Conservation (phyloP, 495 filamentous ascomycete species). For the Parmelia sp. region DNA sequence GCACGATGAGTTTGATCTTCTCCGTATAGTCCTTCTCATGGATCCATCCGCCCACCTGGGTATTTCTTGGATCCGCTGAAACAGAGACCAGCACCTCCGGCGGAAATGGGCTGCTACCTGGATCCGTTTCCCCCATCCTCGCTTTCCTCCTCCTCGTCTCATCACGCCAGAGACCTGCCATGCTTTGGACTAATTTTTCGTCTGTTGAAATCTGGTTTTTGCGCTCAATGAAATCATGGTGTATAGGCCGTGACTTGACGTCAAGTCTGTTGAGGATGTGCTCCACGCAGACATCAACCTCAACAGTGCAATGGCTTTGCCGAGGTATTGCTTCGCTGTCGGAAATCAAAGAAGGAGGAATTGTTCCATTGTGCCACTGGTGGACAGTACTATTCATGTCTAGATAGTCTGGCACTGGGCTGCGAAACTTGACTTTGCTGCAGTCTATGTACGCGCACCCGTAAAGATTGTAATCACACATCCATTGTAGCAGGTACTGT, state of each 20-base stretch:
- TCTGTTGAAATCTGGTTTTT: conserved; percentile 56
- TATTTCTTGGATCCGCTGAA: conserved; percentile 71
- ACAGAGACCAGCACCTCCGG: conserved; percentile 75
- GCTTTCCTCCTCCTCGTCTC: conserved; percentile 74
- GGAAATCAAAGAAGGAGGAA: conserved; percentile 47
- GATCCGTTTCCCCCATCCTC: conserved; percentile 53
- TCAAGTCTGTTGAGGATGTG: conserved; percentile 78
- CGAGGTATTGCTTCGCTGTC: conserved; percentile 59
- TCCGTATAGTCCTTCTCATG: conserved; percentile 79
- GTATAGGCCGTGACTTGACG: conserved; percentile 65
- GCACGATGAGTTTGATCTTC: conserved; percentile 52
- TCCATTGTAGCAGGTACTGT: conserved; percentile 89
- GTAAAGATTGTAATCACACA: conserved; percentile 95
- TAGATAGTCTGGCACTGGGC: conserved; percentile 64
- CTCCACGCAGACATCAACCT: conserved; percentile 81
- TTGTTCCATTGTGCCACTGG: conserved; percentile 73
- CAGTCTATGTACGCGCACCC: conserved; percentile 83
- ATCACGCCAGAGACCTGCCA: conserved; percentile 90
- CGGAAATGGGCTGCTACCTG: conserved; percentile 67
- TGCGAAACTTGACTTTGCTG: conserved; percentile 60
- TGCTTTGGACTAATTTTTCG: conserved; percentile 81
- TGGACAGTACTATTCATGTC: conserved; percentile 52
- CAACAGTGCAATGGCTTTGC: conserved; percentile 79
- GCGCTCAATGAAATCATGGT: conserved; percentile 81
- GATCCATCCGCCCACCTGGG: conserved; percentile 69